Evolutionary conservation across 2,329 filamentous ascomycete species (phyloP).

Genomic region (Dothideomycetidae sp.): DNA sequence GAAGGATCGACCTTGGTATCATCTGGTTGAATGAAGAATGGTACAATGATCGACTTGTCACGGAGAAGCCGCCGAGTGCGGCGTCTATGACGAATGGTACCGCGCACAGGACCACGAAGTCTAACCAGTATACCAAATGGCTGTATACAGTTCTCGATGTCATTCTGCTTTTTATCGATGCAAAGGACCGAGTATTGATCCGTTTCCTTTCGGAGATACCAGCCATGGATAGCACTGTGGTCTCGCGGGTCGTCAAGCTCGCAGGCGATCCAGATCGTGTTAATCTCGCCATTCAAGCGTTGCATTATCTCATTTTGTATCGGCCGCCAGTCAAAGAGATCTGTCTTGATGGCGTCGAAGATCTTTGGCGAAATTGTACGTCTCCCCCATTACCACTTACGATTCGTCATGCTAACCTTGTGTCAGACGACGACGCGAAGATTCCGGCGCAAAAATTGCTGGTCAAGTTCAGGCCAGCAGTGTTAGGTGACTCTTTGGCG

Average conservation of each 20-base stretch:
- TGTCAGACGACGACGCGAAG: conserved; percentile 30
- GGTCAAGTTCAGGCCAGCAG: conserved; percentile 40
- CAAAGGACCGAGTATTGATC: conserved; percentile 66
- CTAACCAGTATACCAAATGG: conserved; percentile 61
- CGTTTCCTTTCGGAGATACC: conserved; percentile 88
- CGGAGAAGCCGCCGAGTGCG: conserved; percentile 22
- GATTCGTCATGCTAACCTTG: too few species aligned
- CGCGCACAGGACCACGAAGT: conserved; percentile 26
- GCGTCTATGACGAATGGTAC: not conserved
- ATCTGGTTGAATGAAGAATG: conserved; percentile 95
- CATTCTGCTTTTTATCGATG: conserved; percentile 80
- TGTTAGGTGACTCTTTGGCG: conserved; percentile 20
- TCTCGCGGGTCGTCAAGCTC: conserved; percentile 54
- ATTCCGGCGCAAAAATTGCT: conserved; percentile 40
- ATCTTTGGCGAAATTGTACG: conserved; percentile 43
- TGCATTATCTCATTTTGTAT: conserved; percentile 45
- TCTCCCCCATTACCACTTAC: not conserved
- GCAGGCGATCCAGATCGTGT: conserved; percentile 51
- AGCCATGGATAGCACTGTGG: conserved; percentile 54
- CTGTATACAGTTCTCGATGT: conserved; percentile 71
- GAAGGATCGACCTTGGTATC: conserved; percentile 77
- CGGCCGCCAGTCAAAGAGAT: conserved; percentile 45
- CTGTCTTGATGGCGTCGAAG: conserved; percentile 43
- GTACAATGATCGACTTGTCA: conserved; percentile 69
- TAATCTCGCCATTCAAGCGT: conserved; percentile 41